These are phyloP conservation scores for Paraconiothyrium brasiliense DNA, from an alignment of 2,329 filamentous ascomycete species.

Conservation along the genomic window DNA sequence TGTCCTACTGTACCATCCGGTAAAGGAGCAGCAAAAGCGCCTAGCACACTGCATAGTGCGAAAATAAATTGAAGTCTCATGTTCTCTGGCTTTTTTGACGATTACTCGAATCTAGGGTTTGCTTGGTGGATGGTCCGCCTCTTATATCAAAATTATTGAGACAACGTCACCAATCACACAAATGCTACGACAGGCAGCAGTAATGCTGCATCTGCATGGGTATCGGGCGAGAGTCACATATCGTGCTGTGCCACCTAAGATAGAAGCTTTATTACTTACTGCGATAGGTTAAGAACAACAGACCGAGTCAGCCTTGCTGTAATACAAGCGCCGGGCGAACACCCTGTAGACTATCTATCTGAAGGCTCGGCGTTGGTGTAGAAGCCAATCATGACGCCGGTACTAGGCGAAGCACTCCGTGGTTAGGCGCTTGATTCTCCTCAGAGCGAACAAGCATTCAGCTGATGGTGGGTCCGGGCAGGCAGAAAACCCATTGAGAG, in stretches of 20 bases:
- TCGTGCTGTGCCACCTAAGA: no score
- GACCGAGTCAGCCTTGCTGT: background rate
- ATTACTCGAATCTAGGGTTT: background rate
- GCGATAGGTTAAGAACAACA: constrained; percentile 3
- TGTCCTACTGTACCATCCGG: background rate
- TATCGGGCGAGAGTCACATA: no score
- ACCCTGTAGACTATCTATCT: background rate
- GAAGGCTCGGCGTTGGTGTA: background rate
- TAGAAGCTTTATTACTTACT: background rate
- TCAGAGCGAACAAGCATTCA: background rate
- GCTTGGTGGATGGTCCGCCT: background rate
- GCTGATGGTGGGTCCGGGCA: background rate
- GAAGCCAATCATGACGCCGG: background rate
- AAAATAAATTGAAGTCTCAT: background rate
- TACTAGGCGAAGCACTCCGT: background rate
- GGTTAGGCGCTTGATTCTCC: background rate
- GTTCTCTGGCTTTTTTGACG: background rate
- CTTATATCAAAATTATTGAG: background rate
- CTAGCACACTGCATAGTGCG: constrained; percentile 1
- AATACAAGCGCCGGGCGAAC: background rate
- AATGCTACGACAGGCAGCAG: background rate
- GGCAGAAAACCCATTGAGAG: background rate
- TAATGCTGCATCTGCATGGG: background rate
- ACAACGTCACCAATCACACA: background rate
- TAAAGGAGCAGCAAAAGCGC: background rate